Evolutionary conservation across 73 alveolate species (phyloP).

Genomic region (Paraurostyla sp.): DNA sequence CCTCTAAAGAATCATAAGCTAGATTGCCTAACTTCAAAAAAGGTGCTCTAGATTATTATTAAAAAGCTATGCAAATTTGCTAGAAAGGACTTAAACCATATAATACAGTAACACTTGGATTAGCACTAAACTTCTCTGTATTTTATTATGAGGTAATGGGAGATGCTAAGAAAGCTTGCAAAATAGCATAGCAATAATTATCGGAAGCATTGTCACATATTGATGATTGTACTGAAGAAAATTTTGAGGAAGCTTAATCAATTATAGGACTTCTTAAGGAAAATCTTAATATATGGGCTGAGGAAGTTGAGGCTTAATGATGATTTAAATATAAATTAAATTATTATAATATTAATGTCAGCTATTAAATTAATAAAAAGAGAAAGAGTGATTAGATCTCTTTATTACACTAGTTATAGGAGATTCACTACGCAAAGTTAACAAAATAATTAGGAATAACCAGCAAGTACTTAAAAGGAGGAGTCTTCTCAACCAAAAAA

Average conservation of each 20-base stretch:
- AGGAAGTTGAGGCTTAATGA: conserved; percentile 66
- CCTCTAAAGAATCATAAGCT: conserved; percentile 54
- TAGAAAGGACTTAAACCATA: conserved; percentile 77
- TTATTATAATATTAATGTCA: conserved; percentile 39
- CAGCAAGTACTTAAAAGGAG: not conserved
- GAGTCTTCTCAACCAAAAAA: not conserved
- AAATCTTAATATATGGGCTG: conserved; percentile 82
- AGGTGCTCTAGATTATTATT: conserved; percentile 80
- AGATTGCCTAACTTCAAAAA: conserved; percentile 50
- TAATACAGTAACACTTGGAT: conserved; percentile 87
- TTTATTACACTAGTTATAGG: not conserved
- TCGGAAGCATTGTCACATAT: conserved; percentile 70
- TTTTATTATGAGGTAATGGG: conserved; percentile 93
- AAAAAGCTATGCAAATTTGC: conserved; percentile 68
- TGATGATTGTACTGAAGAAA: conserved; percentile 74
- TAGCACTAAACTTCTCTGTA: conserved; percentile 91
- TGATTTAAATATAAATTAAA: not conserved
- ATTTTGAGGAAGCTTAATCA: conserved; percentile 69
- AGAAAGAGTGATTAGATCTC: not conserved
- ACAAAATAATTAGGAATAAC: not conserved
- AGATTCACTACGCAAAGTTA: not conserved
- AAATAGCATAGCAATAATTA: conserved; percentile 83
- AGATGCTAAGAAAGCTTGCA: conserved; percentile 92
- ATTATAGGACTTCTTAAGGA: conserved; percentile 76
- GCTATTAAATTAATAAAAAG: conserved; percentile 12